phyloP scores from a whole-genome alignment of 2,329 filamentous ascomycete genomes.

The Aspergillus sp. region DNA sequence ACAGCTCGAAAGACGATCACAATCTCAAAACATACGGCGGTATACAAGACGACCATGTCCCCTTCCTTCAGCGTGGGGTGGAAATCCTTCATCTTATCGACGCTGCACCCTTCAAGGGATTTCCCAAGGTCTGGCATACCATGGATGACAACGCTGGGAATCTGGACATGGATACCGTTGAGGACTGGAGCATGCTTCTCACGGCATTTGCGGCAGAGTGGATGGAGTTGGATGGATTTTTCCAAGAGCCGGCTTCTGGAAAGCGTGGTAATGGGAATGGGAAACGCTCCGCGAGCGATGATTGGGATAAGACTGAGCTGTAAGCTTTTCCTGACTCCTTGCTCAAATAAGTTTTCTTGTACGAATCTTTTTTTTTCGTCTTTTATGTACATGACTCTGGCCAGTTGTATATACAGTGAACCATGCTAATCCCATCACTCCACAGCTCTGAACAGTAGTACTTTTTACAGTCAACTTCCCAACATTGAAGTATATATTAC shows the following conservation, averaged over 20 bases:
- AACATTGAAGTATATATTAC: not conserved
- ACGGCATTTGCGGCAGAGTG: slow-evolving; percentile 84
- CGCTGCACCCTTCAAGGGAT: slow-evolving; percentile 47
- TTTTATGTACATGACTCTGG: too few relatives aligned
- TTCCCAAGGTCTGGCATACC: slow-evolving; percentile 81
- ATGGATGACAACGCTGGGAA: slow-evolving; percentile 77
- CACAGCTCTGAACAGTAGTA: too few relatives aligned
- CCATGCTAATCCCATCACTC: too few relatives aligned
- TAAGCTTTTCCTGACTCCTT: slow-evolving; percentile 23
- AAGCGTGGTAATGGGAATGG: not conserved
- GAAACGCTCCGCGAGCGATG: not conserved
- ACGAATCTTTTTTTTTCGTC: too few relatives aligned
- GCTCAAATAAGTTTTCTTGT: too few relatives aligned
- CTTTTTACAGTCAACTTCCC: too few relatives aligned
- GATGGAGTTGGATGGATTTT: slow-evolving; percentile 68
- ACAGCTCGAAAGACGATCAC: slow-evolving; percentile 50
- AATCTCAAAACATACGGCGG: slow-evolving; percentile 43
- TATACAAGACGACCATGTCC: slow-evolving; percentile 82
- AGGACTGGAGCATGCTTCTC: slow-evolving; percentile 82
- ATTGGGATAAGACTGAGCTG: slow-evolving; percentile 32
- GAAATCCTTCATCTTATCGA: slow-evolving; percentile 87
- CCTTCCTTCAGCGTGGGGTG: slow-evolving; percentile 80
- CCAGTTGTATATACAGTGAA: too few relatives aligned
- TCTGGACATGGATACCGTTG: slow-evolving; percentile 68
- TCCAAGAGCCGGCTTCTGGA: slow-evolving; percentile 16